Evolutionary conservation across 2,329 filamentous ascomycete genomes (phyloP), one percentile per base, ranked within the genome.

Genomic region (Calonectria pseudoreteaudii): DNA sequence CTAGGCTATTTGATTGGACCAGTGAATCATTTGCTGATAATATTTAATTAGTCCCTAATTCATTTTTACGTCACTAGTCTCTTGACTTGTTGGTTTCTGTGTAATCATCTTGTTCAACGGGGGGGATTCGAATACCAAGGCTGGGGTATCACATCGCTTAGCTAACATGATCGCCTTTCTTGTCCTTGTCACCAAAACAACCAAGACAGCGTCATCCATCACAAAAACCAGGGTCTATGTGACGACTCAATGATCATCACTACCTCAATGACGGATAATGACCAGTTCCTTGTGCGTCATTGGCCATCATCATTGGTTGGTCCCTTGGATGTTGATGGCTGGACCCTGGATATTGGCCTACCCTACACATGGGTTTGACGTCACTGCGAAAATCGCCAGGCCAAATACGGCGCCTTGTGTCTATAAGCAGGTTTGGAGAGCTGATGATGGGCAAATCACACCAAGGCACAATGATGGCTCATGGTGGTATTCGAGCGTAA

Each of bases 331-430:
- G 23, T 41, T 41, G 56, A 52, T 65, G 31, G 56, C 18, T 23
- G 16, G 10, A 62, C 41, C 34, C 72, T 23, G 52, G 47, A 53
- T 66, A 53, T 66, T 53, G 52, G 47, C 47, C 38, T 70, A 68
- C 56, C 53, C 66, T 68, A 69, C 62, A 70, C 60, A 30, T 34
- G 38, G 34, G 16, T 56, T 73, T 78, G 76, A 80, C 76, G 78
- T 80, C 78, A 80, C 75, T 26, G 50, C 53, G 71, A 36, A 36
- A 76, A 75, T 74, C 69, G 23, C 26, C 49, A 41, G 52, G 44
- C 52, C 30, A 60, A 62, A 69, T 36, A 70, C 56, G 67, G 71
- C 53, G 38, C n/a, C 56, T 31, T 20, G 36, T 50, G 53, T 28
- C 28, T n/a, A 26, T 6, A 73, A 73, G 64, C 71, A 73, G 71